phyloP scores from a whole-genome alignment of 306 rosid species.

The Mimosa pudica region DNA sequence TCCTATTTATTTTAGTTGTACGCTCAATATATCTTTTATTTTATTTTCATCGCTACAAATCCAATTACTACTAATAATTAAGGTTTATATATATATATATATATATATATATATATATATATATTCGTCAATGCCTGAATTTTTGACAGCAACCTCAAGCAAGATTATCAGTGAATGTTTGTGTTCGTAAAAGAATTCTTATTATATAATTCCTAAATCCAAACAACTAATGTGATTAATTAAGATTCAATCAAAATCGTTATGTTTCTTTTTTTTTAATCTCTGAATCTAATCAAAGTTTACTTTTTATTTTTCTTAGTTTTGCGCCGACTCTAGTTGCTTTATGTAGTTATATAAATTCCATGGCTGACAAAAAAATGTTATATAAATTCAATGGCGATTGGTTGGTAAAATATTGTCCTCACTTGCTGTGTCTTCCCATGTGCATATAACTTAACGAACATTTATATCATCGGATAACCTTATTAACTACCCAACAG shows the following conservation, averaged over 20 bases:
- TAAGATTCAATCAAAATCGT: background rate
- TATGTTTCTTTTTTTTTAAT: no score
- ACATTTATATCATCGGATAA: background rate
- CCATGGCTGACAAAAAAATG: no score
- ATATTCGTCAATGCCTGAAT: background rate
- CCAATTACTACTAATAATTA: background rate
- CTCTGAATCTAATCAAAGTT: background rate
- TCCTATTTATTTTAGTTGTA: background rate
- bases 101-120: background rate
- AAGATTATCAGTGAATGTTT: background rate
- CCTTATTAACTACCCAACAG: background rate
- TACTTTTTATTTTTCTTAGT: background rate
- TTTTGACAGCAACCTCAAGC: background rate
- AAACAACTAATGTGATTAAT: background rate
- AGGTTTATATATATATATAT: background rate
- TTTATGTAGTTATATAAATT: background rate
- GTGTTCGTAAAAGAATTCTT: background rate
- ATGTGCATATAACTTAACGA: background rate
- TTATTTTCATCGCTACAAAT: background rate
- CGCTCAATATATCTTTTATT: background rate
- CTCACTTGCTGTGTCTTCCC: background rate
- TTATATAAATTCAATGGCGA: background rate
- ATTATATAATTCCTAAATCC: background rate
- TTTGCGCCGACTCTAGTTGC: background rate
- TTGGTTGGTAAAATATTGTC: background rate